Base-by-base conservation (phyloP, 352 stramenopile genomes). In the Phytopythium helicoides region DNA sequence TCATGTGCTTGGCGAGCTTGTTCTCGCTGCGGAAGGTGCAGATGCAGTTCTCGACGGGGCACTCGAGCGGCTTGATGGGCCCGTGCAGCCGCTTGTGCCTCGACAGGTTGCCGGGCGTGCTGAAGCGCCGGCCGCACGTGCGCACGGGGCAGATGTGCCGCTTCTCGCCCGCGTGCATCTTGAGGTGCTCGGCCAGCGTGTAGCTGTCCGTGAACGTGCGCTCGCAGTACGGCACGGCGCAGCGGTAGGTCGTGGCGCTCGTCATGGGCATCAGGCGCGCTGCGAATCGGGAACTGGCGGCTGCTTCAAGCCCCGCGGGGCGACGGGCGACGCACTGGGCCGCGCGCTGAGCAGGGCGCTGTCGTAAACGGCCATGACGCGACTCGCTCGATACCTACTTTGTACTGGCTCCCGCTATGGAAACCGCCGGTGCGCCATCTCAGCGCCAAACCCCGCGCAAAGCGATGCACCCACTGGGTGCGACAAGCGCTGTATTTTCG, bases 1-100 rank as follows among this genome's bases (percentile, higher is more conserved):
- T 77, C 70, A 83, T 80, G 67, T 86, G 75, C 54, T 78, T 78
- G 49, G 70, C 75, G 11, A 86, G 70, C 46, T 84, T 83, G 60
- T 76, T 71, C 49, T 82, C 70, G 46, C 60, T 84, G 47, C 60
- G 62, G 47, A 86, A 86, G 12, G 62, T 67, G 48, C 75, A 81
- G 51, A 66, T 74, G 53, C 75, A 86, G 44, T 62, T 62, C 0
- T 48, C 47, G 5, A 81, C 70, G 21, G 75, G 68, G 40, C 75
- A 86, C 36, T 71, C 58, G 22, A 80, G 68, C 23, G 72, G 70
- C 41, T 70, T 73, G 50, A 82, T 66, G 25, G 66, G 69, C 0
- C 71, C 75, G 49, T 86, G 75, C 39, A 81, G 68, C 11, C 71
- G 73, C 59, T 83, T 83, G 59, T 86, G 72, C 21, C 75, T 72